Conservation (phyloP, 768 basidiomycete species). For the Hirschioporus abietinus region DNA sequence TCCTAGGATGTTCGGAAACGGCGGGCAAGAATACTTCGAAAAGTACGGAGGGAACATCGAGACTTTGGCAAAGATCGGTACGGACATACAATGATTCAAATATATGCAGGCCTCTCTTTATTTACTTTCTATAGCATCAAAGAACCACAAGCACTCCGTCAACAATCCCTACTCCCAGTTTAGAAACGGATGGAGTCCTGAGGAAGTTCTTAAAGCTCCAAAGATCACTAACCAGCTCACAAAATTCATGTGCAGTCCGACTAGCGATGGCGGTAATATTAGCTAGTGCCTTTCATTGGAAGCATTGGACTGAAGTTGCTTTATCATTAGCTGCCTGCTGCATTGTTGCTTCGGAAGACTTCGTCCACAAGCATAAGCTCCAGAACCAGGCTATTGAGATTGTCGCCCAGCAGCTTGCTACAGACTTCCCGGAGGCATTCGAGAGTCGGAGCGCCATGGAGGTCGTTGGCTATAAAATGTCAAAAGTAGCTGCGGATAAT, state of each 20-base stretch:
- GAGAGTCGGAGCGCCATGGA: slow-evolving; percentile 72
- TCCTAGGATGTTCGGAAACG: slow-evolving; percentile 72
- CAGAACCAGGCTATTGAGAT: slow-evolving; percentile 89
- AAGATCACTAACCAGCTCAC: slow-evolving; percentile 72
- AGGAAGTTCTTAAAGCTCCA: slow-evolving; percentile 60
- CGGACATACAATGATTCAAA: slow-evolving; percentile 14
- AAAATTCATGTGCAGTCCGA: slow-evolving; percentile 85
- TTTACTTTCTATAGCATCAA: slow-evolving; percentile 45
- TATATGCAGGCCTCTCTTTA: neutral
- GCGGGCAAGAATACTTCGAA: slow-evolving; percentile 66
- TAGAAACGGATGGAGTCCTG: slow-evolving; percentile 67
- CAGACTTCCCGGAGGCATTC: slow-evolving; percentile 61
- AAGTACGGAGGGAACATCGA: slow-evolving; percentile 65
- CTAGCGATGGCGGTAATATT: slow-evolving; percentile 47
- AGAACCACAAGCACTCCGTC: slow-evolving; percentile 78
- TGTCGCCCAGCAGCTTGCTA: slow-evolving; percentile 56
- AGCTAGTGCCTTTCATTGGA: neutral
- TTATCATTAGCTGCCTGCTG: slow-evolving; percentile 64
- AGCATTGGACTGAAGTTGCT: slow-evolving; percentile 31
- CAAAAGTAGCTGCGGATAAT: slow-evolving; percentile 58
- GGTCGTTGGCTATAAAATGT: slow-evolving; percentile 76
- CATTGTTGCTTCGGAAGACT: slow-evolving; percentile 72
- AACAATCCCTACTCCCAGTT: slow-evolving; percentile 89
- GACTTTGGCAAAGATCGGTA: slow-evolving; percentile 75
- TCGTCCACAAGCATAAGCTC: slow-evolving; percentile 63